Conservation (phyloP, 2,329 filamentous ascomycete species). For the Ascochyta fabae region DNA sequence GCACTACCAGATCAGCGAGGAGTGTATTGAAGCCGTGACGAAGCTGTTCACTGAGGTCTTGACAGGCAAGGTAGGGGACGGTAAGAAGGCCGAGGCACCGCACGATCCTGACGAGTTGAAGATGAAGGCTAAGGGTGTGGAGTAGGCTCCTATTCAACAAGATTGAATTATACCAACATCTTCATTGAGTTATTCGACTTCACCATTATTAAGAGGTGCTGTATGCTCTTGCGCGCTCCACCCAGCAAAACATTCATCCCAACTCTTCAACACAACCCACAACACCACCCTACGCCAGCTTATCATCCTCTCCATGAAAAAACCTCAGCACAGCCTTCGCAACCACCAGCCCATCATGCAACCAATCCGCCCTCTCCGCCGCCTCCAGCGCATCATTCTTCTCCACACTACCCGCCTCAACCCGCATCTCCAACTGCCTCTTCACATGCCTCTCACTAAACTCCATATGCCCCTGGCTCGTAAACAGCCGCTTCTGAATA, state of each 20-base stretch:
- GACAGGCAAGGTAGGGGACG: conserved; percentile 26
- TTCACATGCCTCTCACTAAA: conserved; percentile 57
- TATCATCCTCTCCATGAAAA: conserved; percentile 44
- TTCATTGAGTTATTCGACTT: no score
- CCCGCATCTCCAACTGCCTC: conserved; percentile 53
- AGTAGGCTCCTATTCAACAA: conserved; percentile 21
- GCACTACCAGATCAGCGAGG: conserved; percentile 75
- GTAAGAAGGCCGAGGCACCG: conserved; percentile 29
- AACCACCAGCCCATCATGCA: conserved; percentile 40
- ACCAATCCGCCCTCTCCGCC: conserved; percentile 38
- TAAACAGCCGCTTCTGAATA: conserved; percentile 54
- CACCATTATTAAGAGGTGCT: no score
- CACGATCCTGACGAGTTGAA: conserved; percentile 36
- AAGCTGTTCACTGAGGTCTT: conserved; percentile 36
- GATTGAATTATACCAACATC: no score
- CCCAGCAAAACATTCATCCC: no score
- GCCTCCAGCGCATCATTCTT: conserved; percentile 48
- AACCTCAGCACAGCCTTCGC: conserved; percentile 41
- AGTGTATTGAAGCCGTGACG: conserved; percentile 60
- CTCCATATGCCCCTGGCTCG: conserved; percentile 56
- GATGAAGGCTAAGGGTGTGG: conserved; percentile 39
- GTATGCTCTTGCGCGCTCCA: no score
- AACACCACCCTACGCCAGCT: conserved; percentile 9
- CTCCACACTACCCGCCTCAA: conserved; percentile 52
- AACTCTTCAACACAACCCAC: conserved; percentile 9